Evolutionary conservation across 2,329 filamentous ascomycete genomes (phyloP).

Genomic region (Rugonectria rugulosa): DNA sequence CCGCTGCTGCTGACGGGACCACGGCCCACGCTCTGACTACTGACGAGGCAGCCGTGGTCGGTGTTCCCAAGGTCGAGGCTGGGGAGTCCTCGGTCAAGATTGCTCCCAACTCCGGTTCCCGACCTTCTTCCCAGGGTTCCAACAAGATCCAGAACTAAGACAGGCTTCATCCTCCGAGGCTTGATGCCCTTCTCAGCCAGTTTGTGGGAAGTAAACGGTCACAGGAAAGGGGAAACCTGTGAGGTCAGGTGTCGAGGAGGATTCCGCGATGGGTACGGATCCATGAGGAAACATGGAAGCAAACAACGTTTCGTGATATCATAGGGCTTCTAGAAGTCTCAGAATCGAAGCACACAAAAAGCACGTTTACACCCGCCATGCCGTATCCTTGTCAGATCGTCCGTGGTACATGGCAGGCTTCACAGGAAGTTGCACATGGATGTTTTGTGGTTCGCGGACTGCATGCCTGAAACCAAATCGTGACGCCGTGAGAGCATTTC

Average conservation of each 20-base stretch:
- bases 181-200: background rate
- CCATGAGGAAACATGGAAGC: background rate
- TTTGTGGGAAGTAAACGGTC: background rate
- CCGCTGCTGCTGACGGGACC: too few relatives aligned
- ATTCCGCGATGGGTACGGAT: background rate
- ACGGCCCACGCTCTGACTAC: background rate
- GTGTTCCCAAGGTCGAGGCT: background rate
- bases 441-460: background rate
- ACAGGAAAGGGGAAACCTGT: background rate
- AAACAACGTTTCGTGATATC: background rate
- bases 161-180: background rate
- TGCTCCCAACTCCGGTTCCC: background rate
- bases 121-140: background rate
- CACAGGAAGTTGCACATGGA: too few relatives aligned
- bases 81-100: background rate
- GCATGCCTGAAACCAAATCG: constrained; percentile 5
- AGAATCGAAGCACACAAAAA: background rate
- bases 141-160: background rate
- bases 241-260: background rate
- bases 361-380: background rate
- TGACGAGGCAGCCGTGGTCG: background rate
- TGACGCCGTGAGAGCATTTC: background rate
- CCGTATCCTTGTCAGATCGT: too few relatives aligned
- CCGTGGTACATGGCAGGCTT: too few relatives aligned
- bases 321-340: background rate